Evolutionary conservation across 139 green algal species (phyloP), one percentile per base, ranked within the genome.

Genomic region (Chlorella sorokiniana): DNA sequence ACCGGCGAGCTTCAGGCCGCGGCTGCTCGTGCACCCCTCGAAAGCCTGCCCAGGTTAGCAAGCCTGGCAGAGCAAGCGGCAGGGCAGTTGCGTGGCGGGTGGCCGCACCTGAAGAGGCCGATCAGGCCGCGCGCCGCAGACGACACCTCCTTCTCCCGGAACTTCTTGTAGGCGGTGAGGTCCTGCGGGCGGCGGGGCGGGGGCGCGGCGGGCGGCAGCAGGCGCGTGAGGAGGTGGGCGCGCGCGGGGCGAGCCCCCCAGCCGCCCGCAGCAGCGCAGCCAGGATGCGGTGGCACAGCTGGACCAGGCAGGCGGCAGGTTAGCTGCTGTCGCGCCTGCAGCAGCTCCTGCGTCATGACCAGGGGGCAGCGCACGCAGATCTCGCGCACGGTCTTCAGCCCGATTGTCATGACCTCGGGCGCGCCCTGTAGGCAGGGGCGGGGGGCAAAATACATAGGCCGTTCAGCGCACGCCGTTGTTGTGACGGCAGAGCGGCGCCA

Each of bases 371-470:
- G 87, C 35, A 90, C 71, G 82, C 95, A 97, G 56, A 99, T 88
- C 91, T 98, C 96, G 0, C 94, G 84, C 69, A 98, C 95, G 11
- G 95, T 93, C 83, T 98, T 98, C 7, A 99, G 83, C 22, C 96
- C 96, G 27, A 97, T 88, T 0, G 91, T 93, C 87, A 98, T 96
- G 38, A 96, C 92, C 84, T 93, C 88, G 8, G 89, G 88, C 91
- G 84, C 16, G 90, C 88, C 69, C 92, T 85, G 73, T 54, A 31
- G n/a, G 2, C 4, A 31, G 61, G 11, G 25, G 14, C 27, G 27
- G 22, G 61, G 22, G 61, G n/a, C n/a, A n/a, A n/a, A n/a, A n/a
- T n/a, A n/a, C n/a, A n/a, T n/a, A n/a, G n/a, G n/a, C n/a, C n/a
- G n/a, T n/a, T n/a, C n/a, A n/a, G n/a, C n/a, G n/a, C n/a, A n/a